These are phyloP conservation scores for Arctium minus DNA, from an alignment of 129 eudicot genomes.

Conservation along the genomic window DNA sequence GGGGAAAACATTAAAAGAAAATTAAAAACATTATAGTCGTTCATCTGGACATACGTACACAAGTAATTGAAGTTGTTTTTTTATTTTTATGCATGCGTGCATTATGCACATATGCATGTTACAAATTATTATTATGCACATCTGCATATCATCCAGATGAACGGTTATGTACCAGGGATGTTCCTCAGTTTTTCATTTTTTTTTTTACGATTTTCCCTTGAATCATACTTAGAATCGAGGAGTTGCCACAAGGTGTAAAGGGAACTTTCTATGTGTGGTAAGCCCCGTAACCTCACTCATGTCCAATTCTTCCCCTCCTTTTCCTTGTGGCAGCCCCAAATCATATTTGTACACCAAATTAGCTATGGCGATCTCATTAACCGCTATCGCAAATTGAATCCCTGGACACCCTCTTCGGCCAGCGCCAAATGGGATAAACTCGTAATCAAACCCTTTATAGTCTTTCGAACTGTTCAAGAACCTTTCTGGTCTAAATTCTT, in stretches of 20 bases:
- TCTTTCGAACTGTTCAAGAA: slow-evolving; percentile 37
- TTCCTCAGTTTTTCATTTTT: no score
- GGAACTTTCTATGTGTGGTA: slow-evolving; percentile 30
- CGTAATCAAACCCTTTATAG: slow-evolving; percentile 43
- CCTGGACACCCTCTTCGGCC: slow-evolving; percentile 72
- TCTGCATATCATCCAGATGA: not conserved
- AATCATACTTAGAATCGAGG: not conserved
- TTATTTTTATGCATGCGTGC: no score
- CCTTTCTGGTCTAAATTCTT: slow-evolving; percentile 55
- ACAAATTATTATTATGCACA: no score
- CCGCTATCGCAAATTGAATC: slow-evolving; percentile 32
- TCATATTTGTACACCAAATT: slow-evolving; percentile 41
- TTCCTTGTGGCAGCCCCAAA: slow-evolving; percentile 33
- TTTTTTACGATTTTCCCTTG: no score
- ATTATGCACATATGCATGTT: no score
- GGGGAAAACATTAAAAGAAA: no score
- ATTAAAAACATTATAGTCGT: no score
- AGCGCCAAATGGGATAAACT: slow-evolving; percentile 58
- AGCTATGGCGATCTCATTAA: slow-evolving; percentile 45
- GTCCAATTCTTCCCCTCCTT: slow-evolving; percentile 35
- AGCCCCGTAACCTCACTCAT: slow-evolving; percentile 38
- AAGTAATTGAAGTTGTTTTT: no score
- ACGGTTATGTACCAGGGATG: no score
- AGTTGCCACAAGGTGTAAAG: slow-evolving; percentile 24
- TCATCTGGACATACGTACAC: no score